phyloP scores from a whole-genome alignment of 352 stramenopile genomes.

The Phytophthora palmivora region DNA sequence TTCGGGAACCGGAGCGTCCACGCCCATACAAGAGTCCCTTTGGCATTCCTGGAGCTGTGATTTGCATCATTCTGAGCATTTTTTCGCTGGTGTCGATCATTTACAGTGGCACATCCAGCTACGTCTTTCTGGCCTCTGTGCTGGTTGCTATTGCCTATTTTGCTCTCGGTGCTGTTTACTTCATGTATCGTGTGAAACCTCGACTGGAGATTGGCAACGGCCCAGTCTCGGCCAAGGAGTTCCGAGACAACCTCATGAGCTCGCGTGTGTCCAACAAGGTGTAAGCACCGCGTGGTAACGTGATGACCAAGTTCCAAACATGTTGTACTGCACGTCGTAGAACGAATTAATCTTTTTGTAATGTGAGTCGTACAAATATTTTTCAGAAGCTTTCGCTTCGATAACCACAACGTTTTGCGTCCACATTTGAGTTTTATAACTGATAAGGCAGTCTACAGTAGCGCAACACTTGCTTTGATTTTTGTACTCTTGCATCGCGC shows the following conservation, averaged over 20 bases:
- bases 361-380: constrained; percentile 17
- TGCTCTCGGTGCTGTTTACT: constrained; percentile 46
- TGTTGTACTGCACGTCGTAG: constrained; percentile 19
- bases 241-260: constrained; percentile 52
- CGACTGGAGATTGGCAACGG: constrained; percentile 26
- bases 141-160: constrained; percentile 54
- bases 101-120: constrained; percentile 23
- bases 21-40: constrained; percentile 64
- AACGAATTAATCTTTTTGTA: constrained; percentile 10
- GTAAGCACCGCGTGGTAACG: too few species aligned
- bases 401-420: too few species aligned
- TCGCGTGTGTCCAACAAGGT: constrained; percentile 30
- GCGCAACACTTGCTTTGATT: too few species aligned
- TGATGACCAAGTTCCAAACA: too few species aligned
- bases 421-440: too few species aligned
- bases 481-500: too few species aligned
- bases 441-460: too few species aligned
- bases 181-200: constrained; percentile 42
- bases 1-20: constrained; percentile 47
- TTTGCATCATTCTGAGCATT: constrained; percentile 50
- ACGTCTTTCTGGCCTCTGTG: constrained; percentile 54
- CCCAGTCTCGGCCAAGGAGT: constrained; percentile 39
- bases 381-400: constrained; percentile 11
- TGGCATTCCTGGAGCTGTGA: constrained; percentile 47
- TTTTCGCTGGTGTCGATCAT: constrained; percentile 41